Conservation (phyloP, 2,329 filamentous ascomycete genomes). For the Cercospora sojina region DNA sequence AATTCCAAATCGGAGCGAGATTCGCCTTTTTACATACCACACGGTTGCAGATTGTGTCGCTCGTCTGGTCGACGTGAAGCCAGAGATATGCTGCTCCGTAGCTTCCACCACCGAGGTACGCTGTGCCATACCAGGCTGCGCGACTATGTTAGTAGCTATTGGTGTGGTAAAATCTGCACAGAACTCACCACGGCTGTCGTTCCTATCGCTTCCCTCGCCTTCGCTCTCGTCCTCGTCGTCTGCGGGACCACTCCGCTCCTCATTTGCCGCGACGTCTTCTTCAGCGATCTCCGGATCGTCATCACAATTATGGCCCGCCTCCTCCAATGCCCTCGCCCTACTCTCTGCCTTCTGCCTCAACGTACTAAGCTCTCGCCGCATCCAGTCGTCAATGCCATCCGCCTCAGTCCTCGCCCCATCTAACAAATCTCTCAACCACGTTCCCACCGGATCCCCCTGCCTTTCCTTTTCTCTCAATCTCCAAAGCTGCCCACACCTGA, state of each 20-base stretch:
- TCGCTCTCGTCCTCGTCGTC: no score
- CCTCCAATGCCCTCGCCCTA: background rate
- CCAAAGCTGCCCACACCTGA: background rate
- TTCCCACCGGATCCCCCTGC: background rate
- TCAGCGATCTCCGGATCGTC: background rate
- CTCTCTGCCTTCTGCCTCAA: background rate
- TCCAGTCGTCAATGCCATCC: background rate
- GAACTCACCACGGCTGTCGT: background rate
- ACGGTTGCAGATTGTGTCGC: background rate
- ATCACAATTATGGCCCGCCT: background rate
- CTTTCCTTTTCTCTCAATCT: background rate
- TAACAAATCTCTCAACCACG: background rate
- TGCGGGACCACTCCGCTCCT: background rate
- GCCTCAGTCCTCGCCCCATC: background rate
- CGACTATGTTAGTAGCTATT: background rate
- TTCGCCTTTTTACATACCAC: background rate
- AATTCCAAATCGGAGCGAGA: background rate
- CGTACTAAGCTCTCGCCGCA: background rate
- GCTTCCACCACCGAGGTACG: background rate
- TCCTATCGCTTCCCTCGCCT: background rate
- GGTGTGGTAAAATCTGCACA: background rate
- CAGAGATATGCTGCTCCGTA: background rate
- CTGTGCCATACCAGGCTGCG: background rate
- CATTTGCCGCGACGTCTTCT: background rate
- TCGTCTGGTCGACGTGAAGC: background rate